These are phyloP conservation scores for Candida coleopterorum DNA, from an alignment of 805 yeast genomes.

Conservation along the genomic window DNA sequence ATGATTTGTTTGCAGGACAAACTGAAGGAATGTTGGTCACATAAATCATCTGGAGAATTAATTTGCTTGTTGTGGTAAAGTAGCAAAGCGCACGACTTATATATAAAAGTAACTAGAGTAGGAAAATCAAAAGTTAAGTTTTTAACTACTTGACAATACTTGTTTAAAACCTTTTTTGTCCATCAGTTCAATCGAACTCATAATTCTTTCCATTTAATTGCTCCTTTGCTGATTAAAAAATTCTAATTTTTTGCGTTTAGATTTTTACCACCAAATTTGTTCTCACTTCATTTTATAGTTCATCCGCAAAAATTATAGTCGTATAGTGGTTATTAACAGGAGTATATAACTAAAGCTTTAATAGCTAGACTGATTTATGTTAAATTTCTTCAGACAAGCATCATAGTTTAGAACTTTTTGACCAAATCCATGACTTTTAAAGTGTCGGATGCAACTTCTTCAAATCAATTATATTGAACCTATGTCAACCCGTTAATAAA, in stretches of 20 bases:
- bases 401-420: conserved; percentile 11
- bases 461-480: conserved; percentile 13
- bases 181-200: conserved; percentile 12
- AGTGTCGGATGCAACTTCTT: conserved; percentile 11
- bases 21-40: conserved; percentile 39
- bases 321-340: too few species aligned
- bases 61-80: too few species aligned
- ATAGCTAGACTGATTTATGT: too few species aligned
- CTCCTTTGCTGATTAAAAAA: conserved; percentile 7
- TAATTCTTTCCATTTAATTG: conserved; percentile 10
- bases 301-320: too few species aligned
- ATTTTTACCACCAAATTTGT: not conserved
- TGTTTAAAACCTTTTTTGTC: conserved; percentile 8
- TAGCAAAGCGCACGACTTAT: too few species aligned
- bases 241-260: conserved; percentile 1
- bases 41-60: conserved; percentile 29
- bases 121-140: too few species aligned
- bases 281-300: too few species aligned
- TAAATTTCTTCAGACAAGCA: too few species aligned
- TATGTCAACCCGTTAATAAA: conserved; percentile 10
- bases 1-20: conserved; percentile 38
- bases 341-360: too few species aligned
- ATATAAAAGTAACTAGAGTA: too few species aligned
- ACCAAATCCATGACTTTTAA: conserved; percentile 10
- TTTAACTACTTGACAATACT: too few species aligned